Base-by-base conservation (phyloP, 1,284 basidiomycete species). In the Boletus sp. region DNA sequence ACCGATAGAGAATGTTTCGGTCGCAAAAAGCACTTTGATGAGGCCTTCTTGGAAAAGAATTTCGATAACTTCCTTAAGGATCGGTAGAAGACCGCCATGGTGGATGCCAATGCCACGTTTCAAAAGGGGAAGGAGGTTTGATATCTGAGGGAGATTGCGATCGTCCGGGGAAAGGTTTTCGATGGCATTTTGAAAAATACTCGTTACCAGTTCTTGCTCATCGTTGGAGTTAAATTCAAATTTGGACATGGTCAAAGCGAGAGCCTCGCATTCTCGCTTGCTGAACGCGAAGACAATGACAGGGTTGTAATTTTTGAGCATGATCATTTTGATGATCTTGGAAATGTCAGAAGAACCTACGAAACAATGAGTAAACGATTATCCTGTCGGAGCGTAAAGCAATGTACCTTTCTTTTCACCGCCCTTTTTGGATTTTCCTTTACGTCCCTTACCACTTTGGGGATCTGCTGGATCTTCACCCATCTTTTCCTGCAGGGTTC, bases 1-100 rank as follows among this genome's bases (percentile, higher is more conserved):
- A 48, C 96, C 95, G 58, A 99, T 99, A 5, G 94, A 97, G 74
- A 99, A 99, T 0, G 96, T 99, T 71, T 99, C 96, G 0, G 96
- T 99, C 2, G 96, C 96, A 62, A 99, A 99, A 32, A 99, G 81
- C 19, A 94, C 94, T 68, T 99, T 99, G 75, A 99, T 94, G 45
- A 99, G 76, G n/a, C 96, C 95, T 64, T 99, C 96, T 65, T 99
- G 95, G 76, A 99, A 99, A 27, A 99, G 77, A 55, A 99, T 97
- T 70, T 99, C 96, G 68, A 99, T 98, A 42, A 98, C 94, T 66
- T 99, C 96, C 68, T 99, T 99, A 45, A 99, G 77, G 56, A 99
- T 96, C 2, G 96, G 96, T 8, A 99, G 78, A 19, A 99, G 79
- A 49, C 96, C 96, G 47, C 96, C 95, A 63, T 99, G 96, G 74